Evolutionary conservation across 1,284 basidiomycete species (phyloP).

Genomic region (Pholiota adiposa): DNA sequence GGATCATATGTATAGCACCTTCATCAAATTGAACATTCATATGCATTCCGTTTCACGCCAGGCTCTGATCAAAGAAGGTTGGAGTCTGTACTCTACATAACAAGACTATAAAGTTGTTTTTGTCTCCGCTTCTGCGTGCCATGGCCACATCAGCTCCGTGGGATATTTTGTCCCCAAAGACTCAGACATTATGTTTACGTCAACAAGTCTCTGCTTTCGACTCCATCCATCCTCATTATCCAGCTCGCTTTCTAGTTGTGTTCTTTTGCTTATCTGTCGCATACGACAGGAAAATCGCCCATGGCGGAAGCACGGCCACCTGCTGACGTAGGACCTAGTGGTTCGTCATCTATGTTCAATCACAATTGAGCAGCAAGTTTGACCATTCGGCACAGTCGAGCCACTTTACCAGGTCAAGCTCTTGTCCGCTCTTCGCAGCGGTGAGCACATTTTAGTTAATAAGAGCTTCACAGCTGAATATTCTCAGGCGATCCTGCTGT

Average conservation of each 20-base stretch:
- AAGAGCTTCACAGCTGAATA: constrained; percentile 3
- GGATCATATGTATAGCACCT: too few relatives aligned
- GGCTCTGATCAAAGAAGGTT: too few relatives aligned
- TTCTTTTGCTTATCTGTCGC: not conserved
- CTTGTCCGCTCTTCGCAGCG: constrained; percentile 75
- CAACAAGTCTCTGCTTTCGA: not conserved
- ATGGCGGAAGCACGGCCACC: constrained; percentile 7
- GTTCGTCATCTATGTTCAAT: constrained; percentile 6
- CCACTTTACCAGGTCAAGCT: constrained; percentile 81
- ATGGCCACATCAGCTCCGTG: too few relatives aligned
- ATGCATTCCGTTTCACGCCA: too few relatives aligned
- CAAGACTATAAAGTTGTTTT: too few relatives aligned
- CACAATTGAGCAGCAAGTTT: not conserved
- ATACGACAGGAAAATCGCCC: not conserved
- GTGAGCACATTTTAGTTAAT: constrained; percentile 25
- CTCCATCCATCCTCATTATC: not conserved
- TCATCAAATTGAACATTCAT: too few relatives aligned
- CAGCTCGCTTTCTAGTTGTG: not conserved
- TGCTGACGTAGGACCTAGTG: not conserved
- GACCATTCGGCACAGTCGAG: constrained; percentile 37
- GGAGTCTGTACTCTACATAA: too few relatives aligned
- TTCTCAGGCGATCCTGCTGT: constrained; percentile 71
- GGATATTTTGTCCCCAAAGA: constrained; percentile 1
- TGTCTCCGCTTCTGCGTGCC: too few relatives aligned
- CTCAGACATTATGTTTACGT: constrained; percentile 5